phyloP scores from a whole-genome alignment of 75 land plant species.

The Pinus albicaulis region DNA sequence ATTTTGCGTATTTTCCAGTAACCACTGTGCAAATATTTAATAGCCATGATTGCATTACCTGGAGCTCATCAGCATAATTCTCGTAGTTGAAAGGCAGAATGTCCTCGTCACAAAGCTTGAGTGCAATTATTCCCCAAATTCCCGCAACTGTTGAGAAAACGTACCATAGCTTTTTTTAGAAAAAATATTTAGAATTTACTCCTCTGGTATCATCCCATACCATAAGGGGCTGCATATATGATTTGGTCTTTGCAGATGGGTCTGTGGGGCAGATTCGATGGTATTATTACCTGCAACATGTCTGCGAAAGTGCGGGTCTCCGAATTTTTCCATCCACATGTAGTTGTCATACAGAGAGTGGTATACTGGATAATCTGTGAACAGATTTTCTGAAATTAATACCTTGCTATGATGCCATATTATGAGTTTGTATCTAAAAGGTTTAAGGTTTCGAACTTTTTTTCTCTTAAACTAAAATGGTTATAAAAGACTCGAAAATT shows the following conservation, averaged over 20 bases:
- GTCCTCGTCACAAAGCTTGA: constrained; percentile 63
- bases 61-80: constrained; percentile 62
- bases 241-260: background rate
- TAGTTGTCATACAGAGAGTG: constrained; percentile 83
- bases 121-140: constrained; percentile 75
- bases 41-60: constrained; percentile 31
- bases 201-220: background rate
- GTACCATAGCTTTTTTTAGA: background rate
- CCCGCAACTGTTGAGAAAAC: constrained; percentile 45
- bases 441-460: background rate
- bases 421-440: background rate
- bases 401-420: background rate
- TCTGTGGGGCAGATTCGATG: background rate
- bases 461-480: background rate
- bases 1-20: no score
- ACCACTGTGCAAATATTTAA: no score
- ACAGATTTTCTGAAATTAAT: background rate
- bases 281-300: constrained; percentile 63
- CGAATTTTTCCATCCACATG: constrained; percentile 74
- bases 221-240: no score
- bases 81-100: constrained; percentile 71
- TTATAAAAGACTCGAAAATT: background rate
- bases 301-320: constrained; percentile 79
- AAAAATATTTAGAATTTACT: background rate
- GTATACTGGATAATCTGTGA: constrained; percentile 77